Conservation (phyloP, 116 monocot species). For the Iris pallida region DNA sequence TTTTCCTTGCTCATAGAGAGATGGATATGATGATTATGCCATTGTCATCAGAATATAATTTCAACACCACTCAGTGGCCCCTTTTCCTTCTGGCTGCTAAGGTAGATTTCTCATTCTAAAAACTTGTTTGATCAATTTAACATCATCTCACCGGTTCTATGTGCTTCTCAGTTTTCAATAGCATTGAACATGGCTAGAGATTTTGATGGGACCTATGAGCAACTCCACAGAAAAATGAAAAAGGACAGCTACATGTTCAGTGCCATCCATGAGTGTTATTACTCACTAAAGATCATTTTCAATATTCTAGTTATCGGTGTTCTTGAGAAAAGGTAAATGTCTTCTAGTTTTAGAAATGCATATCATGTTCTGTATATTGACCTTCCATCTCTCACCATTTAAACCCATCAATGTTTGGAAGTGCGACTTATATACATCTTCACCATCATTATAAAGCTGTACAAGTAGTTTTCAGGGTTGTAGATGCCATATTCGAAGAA, state of each 20-base stretch:
- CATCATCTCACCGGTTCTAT: conserved; percentile 7
- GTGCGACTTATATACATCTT: no score
- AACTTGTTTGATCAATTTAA: background rate
- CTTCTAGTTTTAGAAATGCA: conserved; percentile 1
- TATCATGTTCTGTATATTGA: background rate
- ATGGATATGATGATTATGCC: conserved; percentile 75
- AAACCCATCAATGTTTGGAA: no score
- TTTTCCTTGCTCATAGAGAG: conserved; percentile 41
- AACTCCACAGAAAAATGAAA: conserved; percentile 44
- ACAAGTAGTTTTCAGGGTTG: conserved; percentile 37
- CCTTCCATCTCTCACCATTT: background rate
- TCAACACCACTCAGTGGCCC: conserved; percentile 47
- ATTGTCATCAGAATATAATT: conserved; percentile 22
- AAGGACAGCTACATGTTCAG: conserved; percentile 64
- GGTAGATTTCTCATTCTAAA: conserved; percentile 26
- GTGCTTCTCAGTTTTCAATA: conserved; percentile 43
- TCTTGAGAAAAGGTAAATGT: conserved; percentile 55
- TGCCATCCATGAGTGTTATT: conserved; percentile 67
- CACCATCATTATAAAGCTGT: conserved; percentile 16
- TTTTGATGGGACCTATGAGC: conserved; percentile 39
- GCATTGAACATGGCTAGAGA: conserved; percentile 59
- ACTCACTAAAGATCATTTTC: conserved; percentile 47
- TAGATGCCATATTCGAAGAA: conserved; percentile 41
- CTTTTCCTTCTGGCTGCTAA: conserved; percentile 65
- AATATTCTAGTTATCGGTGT: conserved; percentile 44